A percentile compares a stretch with the other conserved stretches of the same genome.
phyloP scores from a whole-genome alignment of 2,329 filamentous ascomycete species.

The Aspergillus luchuensis region DNA sequence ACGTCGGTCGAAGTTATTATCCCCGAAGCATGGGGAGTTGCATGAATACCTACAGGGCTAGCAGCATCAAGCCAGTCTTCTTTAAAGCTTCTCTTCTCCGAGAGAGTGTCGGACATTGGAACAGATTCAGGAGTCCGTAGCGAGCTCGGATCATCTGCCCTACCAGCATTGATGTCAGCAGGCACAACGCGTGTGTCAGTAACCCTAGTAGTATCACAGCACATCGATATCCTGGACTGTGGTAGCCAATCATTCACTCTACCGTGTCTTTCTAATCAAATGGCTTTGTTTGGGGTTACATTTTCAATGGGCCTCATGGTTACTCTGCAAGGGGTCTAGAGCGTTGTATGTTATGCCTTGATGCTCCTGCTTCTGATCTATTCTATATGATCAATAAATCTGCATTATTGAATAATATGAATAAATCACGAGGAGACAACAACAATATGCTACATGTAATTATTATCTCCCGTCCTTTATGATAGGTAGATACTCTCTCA shows the following conservation, averaged over 20 bases:
- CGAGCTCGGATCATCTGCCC: background rate
- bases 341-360: background rate
- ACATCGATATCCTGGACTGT: background rate
- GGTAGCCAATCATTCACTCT: background rate
- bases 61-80: background rate
- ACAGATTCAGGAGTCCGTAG: background rate
- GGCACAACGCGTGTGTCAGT: background rate
- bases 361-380: background rate
- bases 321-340: background rate
- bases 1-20: too few relatives aligned
- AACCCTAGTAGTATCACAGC: background rate
- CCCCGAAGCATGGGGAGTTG: too few relatives aligned
- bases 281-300: background rate
- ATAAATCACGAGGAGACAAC: too few relatives aligned
- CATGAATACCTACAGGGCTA: background rate
- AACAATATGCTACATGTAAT: too few relatives aligned
- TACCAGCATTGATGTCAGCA: background rate
- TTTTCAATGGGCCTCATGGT: background rate
- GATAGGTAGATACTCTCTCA: background rate
- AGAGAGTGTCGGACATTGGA: background rate
- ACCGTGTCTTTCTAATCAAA: background rate
- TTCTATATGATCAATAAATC: background rate
- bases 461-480: too few relatives aligned
- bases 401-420: background rate
- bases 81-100: background rate